Evolutionary conservation across 371 early-diverging fungal species (phyloP), one percentile per base, ranked within the genome.

Genomic region (Thermomucor indicae-seudaticae): DNA sequence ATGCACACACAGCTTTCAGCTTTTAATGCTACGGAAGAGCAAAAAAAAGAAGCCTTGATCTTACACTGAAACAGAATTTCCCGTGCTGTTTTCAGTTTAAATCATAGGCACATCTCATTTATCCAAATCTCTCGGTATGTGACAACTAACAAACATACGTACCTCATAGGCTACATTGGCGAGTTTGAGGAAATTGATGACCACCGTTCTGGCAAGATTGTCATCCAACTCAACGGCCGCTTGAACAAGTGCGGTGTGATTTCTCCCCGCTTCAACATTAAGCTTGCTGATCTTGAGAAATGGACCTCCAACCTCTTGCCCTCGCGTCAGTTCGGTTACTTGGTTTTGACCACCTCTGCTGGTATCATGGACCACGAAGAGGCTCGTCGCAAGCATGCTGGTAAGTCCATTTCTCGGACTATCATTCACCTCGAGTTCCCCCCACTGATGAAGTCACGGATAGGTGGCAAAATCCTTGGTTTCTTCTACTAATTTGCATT

Each of bases 361-460:
- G 99, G 99, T 78, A 96, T 99, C 81, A 96, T 99, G 90, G 99
- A 99, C 79, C 99, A 99, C 81, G 96, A 95, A 72, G 98, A 98
- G 81, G 98, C 98, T 57, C 92, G 98, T 83, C 83, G 92, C 62
- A 95, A 93, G 86, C 91, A 97, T 79, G 84, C 88, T 66, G 99
- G 99, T 37, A 37, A 37, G 19, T 37, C n/a, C n/a, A n/a, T n/a
- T n/a, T n/a, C n/a, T n/a, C n/a, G n/a, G n/a, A n/a, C n/a, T n/a
- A n/a, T n/a, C n/a, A n/a, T n/a, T n/a, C n/a, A n/a, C n/a, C n/a
- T n/a, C n/a, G n/a, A n/a, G n/a, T n/a, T n/a, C n/a, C n/a, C n/a
- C n/a, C n/a, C n/a, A n/a, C n/a, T n/a, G n/a, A n/a, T n/a, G n/a
- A n/a, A n/a, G n/a, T n/a, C n/a, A n/a, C n/a, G n/a, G n/a, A n/a